These are phyloP conservation scores for Cardamine chenopodiifolia DNA, from an alignment of 345 rosid genomes.

Conservation along the genomic window DNA sequence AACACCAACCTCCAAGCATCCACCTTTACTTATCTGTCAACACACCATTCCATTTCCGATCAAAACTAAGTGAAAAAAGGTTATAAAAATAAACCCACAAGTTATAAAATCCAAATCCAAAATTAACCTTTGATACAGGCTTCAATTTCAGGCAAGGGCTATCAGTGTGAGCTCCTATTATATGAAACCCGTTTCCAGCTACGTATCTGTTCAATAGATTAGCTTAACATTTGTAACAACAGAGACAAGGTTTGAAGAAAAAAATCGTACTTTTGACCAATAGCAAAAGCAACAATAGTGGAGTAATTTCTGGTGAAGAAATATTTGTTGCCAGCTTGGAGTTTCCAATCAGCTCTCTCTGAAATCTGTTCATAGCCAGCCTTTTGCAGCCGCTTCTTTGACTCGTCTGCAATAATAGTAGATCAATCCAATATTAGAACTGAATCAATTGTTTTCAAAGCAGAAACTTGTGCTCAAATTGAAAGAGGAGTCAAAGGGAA, in stretches of 20 bases:
- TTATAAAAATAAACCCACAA: neutral
- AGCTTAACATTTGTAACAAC: neutral
- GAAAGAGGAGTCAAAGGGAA: neutral
- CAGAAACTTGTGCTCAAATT: too few species aligned
- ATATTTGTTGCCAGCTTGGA: constrained; percentile 79
- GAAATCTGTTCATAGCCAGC: constrained; percentile 77
- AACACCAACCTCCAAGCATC: constrained; percentile 87
- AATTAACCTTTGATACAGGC: constrained; percentile 83
- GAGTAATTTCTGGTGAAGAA: constrained; percentile 93
- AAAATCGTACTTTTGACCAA: constrained; percentile 71
- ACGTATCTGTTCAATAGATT: constrained; percentile 57
- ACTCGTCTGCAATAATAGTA: constrained; percentile 57
- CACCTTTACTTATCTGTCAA: constrained; percentile 74
- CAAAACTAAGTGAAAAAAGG: neutral
- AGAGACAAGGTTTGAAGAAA: neutral
- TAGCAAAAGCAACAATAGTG: constrained; percentile 87
- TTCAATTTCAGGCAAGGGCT: constrained; percentile 95
- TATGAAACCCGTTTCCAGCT: constrained; percentile 90
- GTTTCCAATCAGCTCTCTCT: constrained; percentile 84
- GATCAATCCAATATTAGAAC: too few species aligned
- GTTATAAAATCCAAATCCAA: neutral
- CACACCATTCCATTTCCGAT: constrained; percentile 12
- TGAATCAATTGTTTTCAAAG: neutral
- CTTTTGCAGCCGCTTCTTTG: constrained; percentile 61
- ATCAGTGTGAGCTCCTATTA: constrained; percentile 92